These are phyloP conservation scores for Pythium vanterpoolii DNA, from an alignment of 352 stramenopile species.

Conservation along the genomic window DNA sequence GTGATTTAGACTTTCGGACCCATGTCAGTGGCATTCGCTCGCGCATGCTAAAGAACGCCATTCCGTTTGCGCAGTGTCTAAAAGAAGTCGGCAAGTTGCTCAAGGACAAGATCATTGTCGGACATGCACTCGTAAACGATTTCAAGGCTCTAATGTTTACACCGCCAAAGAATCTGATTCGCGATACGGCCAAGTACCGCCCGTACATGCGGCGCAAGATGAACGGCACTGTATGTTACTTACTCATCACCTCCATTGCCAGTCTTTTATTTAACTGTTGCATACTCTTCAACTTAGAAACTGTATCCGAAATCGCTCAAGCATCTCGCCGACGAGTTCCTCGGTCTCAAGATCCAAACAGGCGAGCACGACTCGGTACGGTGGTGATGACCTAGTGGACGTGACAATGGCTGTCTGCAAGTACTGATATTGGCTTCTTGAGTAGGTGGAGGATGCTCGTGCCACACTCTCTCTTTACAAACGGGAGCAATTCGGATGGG, in stretches of 20 bases:
- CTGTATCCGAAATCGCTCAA: constrained; percentile 81
- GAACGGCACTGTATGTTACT: constrained; percentile 61
- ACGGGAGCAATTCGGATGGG: constrained; percentile 77
- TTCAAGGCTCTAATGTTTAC: constrained; percentile 87
- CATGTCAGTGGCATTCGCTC: constrained; percentile 83
- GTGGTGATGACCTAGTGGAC: not conserved
- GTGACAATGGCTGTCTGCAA: not conserved
- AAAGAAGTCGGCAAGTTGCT: constrained; percentile 82
- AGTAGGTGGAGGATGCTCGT: constrained; percentile 73
- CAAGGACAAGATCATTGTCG: constrained; percentile 79
- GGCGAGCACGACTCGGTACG: constrained; percentile 85
- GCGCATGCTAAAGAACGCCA: constrained; percentile 62
- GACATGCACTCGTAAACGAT: constrained; percentile 83
- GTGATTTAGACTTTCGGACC: constrained; percentile 65
- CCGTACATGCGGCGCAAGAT: constrained; percentile 86
- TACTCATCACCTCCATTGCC: not conserved
- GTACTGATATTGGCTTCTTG: not conserved
- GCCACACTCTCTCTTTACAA: constrained; percentile 80
- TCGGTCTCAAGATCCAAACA: constrained; percentile 66
- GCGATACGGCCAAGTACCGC: constrained; percentile 80
- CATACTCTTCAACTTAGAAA: constrained; percentile 45
- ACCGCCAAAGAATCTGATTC: constrained; percentile 72
- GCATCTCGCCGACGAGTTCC: constrained; percentile 64
- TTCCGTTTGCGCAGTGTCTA: constrained; percentile 75
- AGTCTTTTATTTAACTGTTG: not conserved